A percentile compares a stretch with the other conserved stretches of the same genome.
These are phyloP conservation scores for Lasiosphaeria ovina DNA, from an alignment of 495 filamentous ascomycete species.

Conservation along the genomic window DNA sequence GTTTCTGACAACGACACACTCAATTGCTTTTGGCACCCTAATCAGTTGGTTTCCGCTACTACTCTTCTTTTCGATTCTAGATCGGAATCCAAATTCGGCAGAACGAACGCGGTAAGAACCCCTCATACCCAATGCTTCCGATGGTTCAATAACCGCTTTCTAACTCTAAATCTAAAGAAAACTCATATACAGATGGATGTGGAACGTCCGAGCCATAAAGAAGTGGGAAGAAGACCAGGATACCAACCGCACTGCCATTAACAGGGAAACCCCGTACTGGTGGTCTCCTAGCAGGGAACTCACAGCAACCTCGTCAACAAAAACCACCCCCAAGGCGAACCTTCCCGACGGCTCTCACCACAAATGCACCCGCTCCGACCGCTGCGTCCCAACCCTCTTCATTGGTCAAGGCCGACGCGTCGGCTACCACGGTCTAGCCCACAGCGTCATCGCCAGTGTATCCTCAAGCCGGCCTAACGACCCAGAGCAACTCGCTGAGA, in stretches of 20 bases:
- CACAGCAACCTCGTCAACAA: neutral
- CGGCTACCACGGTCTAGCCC: conserved; percentile 47
- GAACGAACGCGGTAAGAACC: conserved; percentile 34
- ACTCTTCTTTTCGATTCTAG: conserved; percentile 44
- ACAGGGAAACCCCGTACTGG: neutral
- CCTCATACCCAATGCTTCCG: too few species aligned
- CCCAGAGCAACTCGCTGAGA: too few species aligned
- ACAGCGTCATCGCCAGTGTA: conserved; percentile 43
- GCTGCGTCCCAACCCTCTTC: too few species aligned
- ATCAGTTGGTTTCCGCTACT: conserved; percentile 51
- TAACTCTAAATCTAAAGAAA: neutral
- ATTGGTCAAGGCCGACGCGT: conserved; percentile 47
- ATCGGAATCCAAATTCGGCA: conserved; percentile 47
- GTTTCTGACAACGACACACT: conserved; percentile 44
- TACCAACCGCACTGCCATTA: neutral
- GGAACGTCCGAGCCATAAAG: conserved; percentile 16
- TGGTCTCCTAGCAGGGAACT: neutral
- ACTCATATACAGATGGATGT: conserved; percentile 15
- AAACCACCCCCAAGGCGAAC: neutral
- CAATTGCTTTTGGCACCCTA: conserved; percentile 47
- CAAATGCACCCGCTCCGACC: conserved; percentile 38
- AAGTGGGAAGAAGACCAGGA: conserved; percentile 11
- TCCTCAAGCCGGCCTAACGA: conserved; percentile 24
- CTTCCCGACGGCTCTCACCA: conserved; percentile 8
- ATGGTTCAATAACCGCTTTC: conserved; percentile 1